phyloP scores from a whole-genome alignment of 106 monocot genomes.

The Apostasia ramifera region DNA sequence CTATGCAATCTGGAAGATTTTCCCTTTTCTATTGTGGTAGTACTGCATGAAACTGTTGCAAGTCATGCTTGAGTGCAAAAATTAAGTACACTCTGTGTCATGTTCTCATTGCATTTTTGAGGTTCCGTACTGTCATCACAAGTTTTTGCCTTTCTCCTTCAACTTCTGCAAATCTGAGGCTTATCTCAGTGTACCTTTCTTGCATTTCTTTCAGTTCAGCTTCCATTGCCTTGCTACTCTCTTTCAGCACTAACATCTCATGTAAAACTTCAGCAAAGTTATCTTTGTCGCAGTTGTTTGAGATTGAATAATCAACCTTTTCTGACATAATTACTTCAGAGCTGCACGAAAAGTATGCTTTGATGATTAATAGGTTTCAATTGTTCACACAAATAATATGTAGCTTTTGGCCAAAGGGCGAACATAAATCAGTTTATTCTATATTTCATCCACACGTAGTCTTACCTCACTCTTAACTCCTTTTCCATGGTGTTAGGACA shows the following conservation, averaged over 20 bases:
- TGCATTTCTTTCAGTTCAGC: conserved; percentile 88
- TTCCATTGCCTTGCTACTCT: conserved; percentile 56
- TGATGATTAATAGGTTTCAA: background rate
- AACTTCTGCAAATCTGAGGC: conserved; percentile 91
- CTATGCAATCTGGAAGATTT: background rate
- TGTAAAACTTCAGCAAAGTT: conserved; percentile 17
- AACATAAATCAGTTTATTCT: background rate
- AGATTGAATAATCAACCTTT: background rate
- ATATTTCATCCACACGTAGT: background rate
- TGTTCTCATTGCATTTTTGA: conserved; percentile 71
- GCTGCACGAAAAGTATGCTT: conserved; percentile 1
- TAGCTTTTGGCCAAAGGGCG: too few relatives aligned
- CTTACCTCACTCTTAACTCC: background rate
- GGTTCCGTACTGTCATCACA: conserved; percentile 71
- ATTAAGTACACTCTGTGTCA: background rate
- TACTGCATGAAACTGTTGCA: background rate
- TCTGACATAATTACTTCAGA: background rate
- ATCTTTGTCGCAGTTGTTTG: conserved; percentile 9
- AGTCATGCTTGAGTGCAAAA: background rate
- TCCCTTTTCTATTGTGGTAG: background rate
- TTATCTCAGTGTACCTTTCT: conserved; percentile 86
- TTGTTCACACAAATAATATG: background rate
- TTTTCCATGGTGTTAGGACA: background rate
- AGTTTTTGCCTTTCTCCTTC: conserved; percentile 96
- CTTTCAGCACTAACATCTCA: conserved; percentile 45